Base-by-base conservation (phyloP, 768 basidiomycete genomes). In the Cystofilobasidium ferigula region DNA sequence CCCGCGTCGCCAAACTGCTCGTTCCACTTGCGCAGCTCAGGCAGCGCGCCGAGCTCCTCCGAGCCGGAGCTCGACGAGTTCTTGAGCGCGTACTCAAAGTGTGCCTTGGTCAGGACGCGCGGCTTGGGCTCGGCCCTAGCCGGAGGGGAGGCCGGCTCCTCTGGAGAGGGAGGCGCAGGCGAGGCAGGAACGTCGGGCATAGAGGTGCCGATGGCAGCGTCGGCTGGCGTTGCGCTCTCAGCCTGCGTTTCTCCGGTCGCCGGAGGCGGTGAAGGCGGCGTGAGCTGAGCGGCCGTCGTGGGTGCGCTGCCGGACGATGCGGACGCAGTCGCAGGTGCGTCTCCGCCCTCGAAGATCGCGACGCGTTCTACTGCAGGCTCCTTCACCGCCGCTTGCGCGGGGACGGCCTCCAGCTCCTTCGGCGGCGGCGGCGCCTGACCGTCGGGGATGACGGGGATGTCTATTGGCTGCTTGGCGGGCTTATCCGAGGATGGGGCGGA, bases 1-100 rank as follows among this genome's bases (percentile, higher is more conserved):
- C 85, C 82, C 69, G 89, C 90, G 74, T 94, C 91, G 30, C 93
- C 92, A 75, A 91, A 93, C 74, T 93, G 88, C 56, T 92, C 87
- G 68, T 94, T 92, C 89, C 89, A 93, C 77, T 75, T 74, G n/a
- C 73, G 61, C 61, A 76, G 57, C 56, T 72, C 74, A 1, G 74
- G 71, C 45, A 76, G 36, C 42, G 71, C 70, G 1, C 74, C 74
- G 32, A 59, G 18, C 51, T 73, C 72, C 68, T 94, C 92, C 3
- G 90, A 91, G 7, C 85, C 86, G 0, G 89, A 92, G 16, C 92
- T 89, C 2, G 87, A 86, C 69, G 94, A 92, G 76, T 97, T 91
- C 70, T 82, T 85, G 65, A 95, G 79, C 0, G 93, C 92, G 72
- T 87, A 85, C 26, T 79, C 79, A 73, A 97, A 95, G 72, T 97